Conservation (phyloP, 495 filamentous ascomycete species). For the Aspergillus bridgeri region DNA sequence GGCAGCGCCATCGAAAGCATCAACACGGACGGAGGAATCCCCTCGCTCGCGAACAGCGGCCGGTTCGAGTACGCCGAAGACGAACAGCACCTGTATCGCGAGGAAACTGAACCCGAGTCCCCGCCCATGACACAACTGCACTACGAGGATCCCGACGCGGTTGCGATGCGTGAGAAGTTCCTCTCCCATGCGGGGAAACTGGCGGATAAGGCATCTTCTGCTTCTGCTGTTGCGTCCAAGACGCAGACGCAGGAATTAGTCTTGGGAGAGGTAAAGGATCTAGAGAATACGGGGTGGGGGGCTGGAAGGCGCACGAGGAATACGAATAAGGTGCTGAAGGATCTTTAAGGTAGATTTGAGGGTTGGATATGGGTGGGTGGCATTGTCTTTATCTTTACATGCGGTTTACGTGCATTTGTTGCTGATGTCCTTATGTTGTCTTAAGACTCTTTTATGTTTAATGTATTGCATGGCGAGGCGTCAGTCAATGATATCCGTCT, state of each 20-base stretch:
- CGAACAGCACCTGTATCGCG: constrained; percentile 11
- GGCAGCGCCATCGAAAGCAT: constrained; percentile 43
- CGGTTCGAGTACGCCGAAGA: constrained; percentile 32
- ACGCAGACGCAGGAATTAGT: constrained; percentile 18
- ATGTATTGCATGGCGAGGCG: not conserved
- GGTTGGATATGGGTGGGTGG: not conserved
- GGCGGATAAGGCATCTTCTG: constrained; percentile 16
- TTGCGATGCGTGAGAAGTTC: constrained; percentile 48
- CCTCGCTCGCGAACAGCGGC: constrained; percentile 32
- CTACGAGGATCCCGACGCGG: constrained; percentile 51
- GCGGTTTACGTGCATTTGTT: not conserved
- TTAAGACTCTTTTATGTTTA: not conserved
- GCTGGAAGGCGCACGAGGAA: constrained; percentile 41
- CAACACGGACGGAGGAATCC: constrained; percentile 28
- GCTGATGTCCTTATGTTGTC: constrained; percentile 1
- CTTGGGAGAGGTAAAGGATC: constrained; percentile 31
- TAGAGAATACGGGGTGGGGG: constrained; percentile 37
- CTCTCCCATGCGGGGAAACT: constrained; percentile 41
- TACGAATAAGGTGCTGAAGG: constrained; percentile 23
- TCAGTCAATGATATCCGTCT: not conserved
- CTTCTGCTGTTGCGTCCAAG: too few species aligned
- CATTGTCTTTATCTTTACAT: constrained; percentile 6
- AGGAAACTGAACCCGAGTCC: constrained; percentile 32
- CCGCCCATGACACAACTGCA: constrained; percentile 52
- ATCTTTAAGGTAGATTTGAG: too few species aligned